Conservation (phyloP, 768 basidiomycete genomes). For the Albatrellus ellisii region DNA sequence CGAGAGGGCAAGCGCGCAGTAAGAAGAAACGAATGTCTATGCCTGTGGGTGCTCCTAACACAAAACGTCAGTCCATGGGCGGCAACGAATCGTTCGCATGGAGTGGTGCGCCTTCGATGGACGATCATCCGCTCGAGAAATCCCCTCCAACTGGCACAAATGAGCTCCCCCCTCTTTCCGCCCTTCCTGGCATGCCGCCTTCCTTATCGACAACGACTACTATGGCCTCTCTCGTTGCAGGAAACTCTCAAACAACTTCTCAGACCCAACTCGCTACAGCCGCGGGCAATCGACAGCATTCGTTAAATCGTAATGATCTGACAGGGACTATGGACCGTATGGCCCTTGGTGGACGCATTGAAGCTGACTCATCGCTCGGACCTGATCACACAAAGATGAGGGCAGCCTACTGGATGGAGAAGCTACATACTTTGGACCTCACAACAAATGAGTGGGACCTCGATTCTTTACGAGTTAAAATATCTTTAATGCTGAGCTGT, state of each 20-base stretch:
- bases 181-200: conserved; percentile 40
- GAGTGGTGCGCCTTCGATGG: conserved; percentile 11
- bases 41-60: conserved; percentile 8
- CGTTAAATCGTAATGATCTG: conserved; percentile 38
- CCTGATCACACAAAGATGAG: conserved; percentile 56
- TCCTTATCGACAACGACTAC: conserved; percentile 38
- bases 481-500: background rate
- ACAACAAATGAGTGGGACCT: conserved; percentile 32
- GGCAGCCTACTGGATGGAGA: conserved; percentile 63
- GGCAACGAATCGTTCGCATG: conserved; percentile 10
- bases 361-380: conserved; percentile 26
- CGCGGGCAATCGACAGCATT: conserved; percentile 17
- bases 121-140: conserved; percentile 21
- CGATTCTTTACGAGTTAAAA: background rate
- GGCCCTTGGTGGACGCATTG: conserved; percentile 40
- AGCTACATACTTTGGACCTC: conserved; percentile 36
- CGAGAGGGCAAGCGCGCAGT: conserved; percentile 20
- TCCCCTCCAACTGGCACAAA: conserved; percentile 17
- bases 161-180: conserved; percentile 24
- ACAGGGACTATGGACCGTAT: conserved; percentile 55
- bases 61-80: conserved; percentile 14
- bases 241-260: conserved; percentile 5
- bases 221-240: conserved; percentile 29
- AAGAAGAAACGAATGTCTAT: conserved; percentile 26
- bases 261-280: conserved; percentile 2